Base-by-base conservation (phyloP, 257 asterid genomes). In the Solanum megistacrolobum region DNA sequence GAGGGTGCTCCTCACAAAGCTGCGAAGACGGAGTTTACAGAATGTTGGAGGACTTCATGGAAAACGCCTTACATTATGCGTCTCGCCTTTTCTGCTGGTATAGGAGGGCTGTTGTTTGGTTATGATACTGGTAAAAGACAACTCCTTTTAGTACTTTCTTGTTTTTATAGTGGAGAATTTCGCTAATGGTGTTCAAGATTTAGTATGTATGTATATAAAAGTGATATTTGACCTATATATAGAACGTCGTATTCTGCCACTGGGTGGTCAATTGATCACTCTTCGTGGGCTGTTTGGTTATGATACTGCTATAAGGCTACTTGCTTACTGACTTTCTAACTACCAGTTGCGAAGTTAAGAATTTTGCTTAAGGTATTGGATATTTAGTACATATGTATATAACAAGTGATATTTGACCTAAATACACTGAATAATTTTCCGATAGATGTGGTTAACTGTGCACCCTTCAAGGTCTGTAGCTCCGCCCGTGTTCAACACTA, bases 101-200 rank as follows among this genome's bases (percentile, higher is more conserved):
- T 95, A 20, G 98, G 98, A 31, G 98, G 98, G 29, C 93, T 94
- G 31, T 76, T 94, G 90, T 95, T 95, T 83, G 98, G 98, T 58
- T 94, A 94, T 43, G 97, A 94, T 85, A 94, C 98, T 29, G 98
- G 98, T 95, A 88, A 29, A 35, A 3, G 7, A 0, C 71, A 8
- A 43, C 78, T 23, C 14, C 7, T 83, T 48, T 18, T 35, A n/a
- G 23, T 34, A 27, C 6, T 18, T 83, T 38, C 35, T 10, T 18
- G n/a, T 34, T 23, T 20, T 23, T 39, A n/a, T 6, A 32, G 43
- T 9, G 12, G 23, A 32, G 41, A 72, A 72, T 32, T 72, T 32
- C 79, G 43, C 25, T 72, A 71, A 32, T 7, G 41, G n/a, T 14
- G 78, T 13, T 69, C 39, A 29, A 69, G 25, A 71, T 71, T 31